phyloP scores from a whole-genome alignment of 768 basidiomycete species.

The Hysterangium stoloniferum region DNA sequence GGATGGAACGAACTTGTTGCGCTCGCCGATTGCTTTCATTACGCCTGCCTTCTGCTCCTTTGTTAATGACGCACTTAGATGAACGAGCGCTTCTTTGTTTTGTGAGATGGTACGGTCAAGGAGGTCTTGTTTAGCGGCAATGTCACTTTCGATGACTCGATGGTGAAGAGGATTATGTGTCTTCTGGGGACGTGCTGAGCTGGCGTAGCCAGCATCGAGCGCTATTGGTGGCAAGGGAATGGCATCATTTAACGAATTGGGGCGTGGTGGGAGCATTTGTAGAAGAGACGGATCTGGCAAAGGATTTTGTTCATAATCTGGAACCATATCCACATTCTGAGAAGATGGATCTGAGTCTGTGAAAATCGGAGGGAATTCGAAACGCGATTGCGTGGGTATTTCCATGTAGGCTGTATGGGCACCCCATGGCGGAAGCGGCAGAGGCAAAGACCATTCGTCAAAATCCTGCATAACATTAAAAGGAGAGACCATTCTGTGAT shows the following conservation, averaged over 20 bases:
- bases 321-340: no score
- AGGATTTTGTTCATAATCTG: neutral
- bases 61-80: neutral
- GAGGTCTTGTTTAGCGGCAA: neutral
- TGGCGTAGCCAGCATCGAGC: no score
- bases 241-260: neutral
- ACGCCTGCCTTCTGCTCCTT: constrained; percentile 2
- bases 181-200: neutral
- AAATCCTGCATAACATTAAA: neutral
- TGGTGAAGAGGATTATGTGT: neutral
- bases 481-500: neutral
- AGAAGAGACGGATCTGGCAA: neutral
- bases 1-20: constrained; percentile 11
- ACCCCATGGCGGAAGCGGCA: neutral
- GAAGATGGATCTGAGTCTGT: no score
- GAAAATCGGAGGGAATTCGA: no score
- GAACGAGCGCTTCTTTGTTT: constrained; percentile 1
- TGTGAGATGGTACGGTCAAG: constrained; percentile 5
- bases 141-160: neutral
- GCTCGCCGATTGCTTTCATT: constrained; percentile 4
- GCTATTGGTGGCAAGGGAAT: neutral
- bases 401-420: neutral
- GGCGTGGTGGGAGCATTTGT: neutral
- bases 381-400: no score
- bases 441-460: neutral